Evolutionary conservation across 768 basidiomycete species (phyloP), one percentile per base, ranked within the genome.

Genomic region (Erythrobasidium yunnanense): DNA sequence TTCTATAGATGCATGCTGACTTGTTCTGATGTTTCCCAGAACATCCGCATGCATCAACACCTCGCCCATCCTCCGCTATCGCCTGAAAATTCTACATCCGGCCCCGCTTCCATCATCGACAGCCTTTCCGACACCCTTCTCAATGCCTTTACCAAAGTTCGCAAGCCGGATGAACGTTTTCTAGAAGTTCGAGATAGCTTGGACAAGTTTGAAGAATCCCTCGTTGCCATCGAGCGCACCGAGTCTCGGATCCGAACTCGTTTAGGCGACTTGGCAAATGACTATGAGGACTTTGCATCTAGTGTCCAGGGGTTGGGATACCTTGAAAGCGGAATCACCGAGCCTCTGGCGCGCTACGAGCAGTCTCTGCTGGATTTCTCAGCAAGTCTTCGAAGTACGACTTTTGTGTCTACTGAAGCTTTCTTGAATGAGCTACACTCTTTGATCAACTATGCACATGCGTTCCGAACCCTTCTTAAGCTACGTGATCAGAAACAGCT

Each of bases 401-500:
- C 89, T 4, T 85, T 87, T 77, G 87, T 84, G n/a, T 87, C 87
- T 0, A 87, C 86, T 2, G 92, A 95, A 73, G 91, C 92, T 3
- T 87, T 95, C 77, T 83, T 96, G 38, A 78, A 85, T 29, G 90
- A 93, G 73, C 80, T 96, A 0, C 90, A 95, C 73, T 90, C 91
- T 1, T 81, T 97, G 4, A 79, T 91, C n/a, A 82, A 85, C n/a
- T 96, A 96, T 77, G 89, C 90, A 1, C 85, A 90, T 74, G 85
- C 88, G 30, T 93, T 96, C 71, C 85, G 89, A 55, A 84, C 87
- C n/a, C 90, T 97, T 22, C 82, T 99, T 70, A 93, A 89, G 76
- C 81, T 95, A 30, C 85, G 95, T 49, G 95, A 97, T 75, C 95
- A 97, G 77, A 99, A 97, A 76, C 95, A 99, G 76, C 83, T 97